Evolutionary conservation across 345 rosid species (phyloP), one percentile per base, ranked within the genome.

Genomic region (Ailanthus altissimus): DNA sequence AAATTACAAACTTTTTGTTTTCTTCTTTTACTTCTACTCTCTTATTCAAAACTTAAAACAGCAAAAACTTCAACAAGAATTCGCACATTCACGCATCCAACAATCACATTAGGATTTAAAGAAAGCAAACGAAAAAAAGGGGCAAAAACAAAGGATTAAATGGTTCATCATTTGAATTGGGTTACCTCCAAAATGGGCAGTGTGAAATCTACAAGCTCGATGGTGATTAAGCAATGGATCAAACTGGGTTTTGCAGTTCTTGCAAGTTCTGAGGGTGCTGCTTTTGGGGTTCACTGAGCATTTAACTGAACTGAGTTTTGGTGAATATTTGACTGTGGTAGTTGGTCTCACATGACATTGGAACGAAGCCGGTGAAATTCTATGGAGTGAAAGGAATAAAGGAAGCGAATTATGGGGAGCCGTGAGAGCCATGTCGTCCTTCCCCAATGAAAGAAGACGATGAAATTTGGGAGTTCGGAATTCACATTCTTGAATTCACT

Each of bases 161-260:
- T 32, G 1, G 38, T 32, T 32, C 38, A 1, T 32, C 38, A 32
- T 32, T 32, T 23, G 43, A 75, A 42, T 2, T 75, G 50, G 38
- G 45, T 76, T 83, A 93, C 99, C 99, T 84, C 97, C 99, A 70
- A 85, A 95, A 90, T 93, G 99, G 67, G 97, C 93, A 45, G 96
- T 86, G 90, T 95, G 99, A 82, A 89, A 93, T 77, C 78, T 86
- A 76, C 99, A 95, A 73, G 97, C 93, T 2, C 81, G 87, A 66
- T 94, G 92, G 82, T 90, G 82, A 75, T 95, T 95, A 75, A 85
- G 85, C 66, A 84, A 82, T 81, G 92, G 94, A 78, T 94, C 92
- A 86, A 93, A 94, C 57, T 90, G 99, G 88, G 89, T 82, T 86
- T 95, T 95, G 93, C 98, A 94, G 54, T 86, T 89, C 89, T 87